phyloP scores from a whole-genome alignment of 2,329 filamentous ascomycete species.

The Coniochaeta ligniaria region DNA sequence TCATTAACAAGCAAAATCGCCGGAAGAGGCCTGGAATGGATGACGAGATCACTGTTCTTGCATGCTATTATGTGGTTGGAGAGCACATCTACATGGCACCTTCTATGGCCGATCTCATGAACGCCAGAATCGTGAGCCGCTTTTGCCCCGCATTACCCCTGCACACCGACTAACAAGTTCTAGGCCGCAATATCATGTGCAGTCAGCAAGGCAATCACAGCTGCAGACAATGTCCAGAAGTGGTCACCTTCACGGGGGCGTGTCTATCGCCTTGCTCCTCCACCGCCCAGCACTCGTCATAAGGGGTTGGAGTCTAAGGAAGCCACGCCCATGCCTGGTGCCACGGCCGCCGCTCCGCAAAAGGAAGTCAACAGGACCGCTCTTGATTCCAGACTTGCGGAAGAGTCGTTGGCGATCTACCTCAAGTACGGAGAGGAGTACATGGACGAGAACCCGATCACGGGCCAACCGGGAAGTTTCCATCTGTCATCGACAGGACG shows the following conservation, averaged over 20 bases:
- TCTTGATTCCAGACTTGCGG: conserved; percentile 39
- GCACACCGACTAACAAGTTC: neutral
- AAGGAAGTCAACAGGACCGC: conserved; percentile 26
- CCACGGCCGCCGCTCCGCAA: conserved; percentile 17
- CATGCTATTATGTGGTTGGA: conserved; percentile 57
- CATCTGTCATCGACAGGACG: conserved; percentile 56
- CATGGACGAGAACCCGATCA: conserved; percentile 63
- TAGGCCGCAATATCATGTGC: conserved; percentile 49
- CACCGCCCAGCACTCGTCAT: conserved; percentile 17
- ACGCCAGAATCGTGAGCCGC: conserved; percentile 48
- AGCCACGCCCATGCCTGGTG: conserved; percentile 37
- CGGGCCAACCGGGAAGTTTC: conserved; percentile 58
- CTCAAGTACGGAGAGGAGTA: conserved; percentile 56
- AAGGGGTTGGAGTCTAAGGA: conserved; percentile 33
- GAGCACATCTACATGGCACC: conserved; percentile 63
- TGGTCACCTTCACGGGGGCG: conserved; percentile 50
- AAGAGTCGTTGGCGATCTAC: conserved; percentile 52
- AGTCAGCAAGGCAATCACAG: conserved; percentile 44
- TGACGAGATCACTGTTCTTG: conserved; percentile 52
- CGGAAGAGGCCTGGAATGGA: conserved; percentile 46
- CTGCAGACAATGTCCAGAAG: conserved; percentile 40
- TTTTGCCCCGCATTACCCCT: neutral
- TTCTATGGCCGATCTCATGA: conserved; percentile 50
- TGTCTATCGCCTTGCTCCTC: conserved; percentile 35
- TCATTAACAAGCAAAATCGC: conserved; percentile 61